Evolutionary conservation across 2,329 filamentous ascomycete genomes (phyloP).

Genomic region (Elsinoe ampelina): DNA sequence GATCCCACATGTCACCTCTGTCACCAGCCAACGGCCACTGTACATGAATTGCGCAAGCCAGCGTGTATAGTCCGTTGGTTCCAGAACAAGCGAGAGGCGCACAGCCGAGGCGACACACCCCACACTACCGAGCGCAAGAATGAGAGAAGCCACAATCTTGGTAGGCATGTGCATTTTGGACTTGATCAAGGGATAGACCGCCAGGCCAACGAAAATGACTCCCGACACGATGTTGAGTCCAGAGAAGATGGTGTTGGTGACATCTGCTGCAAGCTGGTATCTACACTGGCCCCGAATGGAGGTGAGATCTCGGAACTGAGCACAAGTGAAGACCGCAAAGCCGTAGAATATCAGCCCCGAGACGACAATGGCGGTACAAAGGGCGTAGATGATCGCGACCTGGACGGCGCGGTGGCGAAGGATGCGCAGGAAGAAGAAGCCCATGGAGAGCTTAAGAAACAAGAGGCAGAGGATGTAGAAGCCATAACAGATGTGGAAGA

Average conservation of each 20-base stretch:
- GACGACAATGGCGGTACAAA: not conserved
- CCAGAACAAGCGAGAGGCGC: not conserved
- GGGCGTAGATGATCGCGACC: not conserved
- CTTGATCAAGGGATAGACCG: not conserved
- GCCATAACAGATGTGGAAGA: constrained; percentile 40
- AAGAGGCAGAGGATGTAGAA: constrained; percentile 74
- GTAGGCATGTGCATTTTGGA: not conserved
- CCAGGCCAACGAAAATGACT: not conserved
- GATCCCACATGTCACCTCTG: not conserved
- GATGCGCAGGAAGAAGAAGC: constrained; percentile 57
- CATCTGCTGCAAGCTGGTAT: not conserved
- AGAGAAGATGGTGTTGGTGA: not conserved
- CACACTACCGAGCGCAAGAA: not conserved
- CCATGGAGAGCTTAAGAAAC: constrained; percentile 77
- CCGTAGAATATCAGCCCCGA: not conserved
- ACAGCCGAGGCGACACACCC: not conserved
- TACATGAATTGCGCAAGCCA: not conserved
- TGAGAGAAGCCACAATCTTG: not conserved
- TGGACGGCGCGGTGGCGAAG: not conserved
- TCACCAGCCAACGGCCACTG: not conserved
- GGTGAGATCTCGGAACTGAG: not conserved
- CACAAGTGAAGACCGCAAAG: constrained; percentile 1
- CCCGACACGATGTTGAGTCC: not conserved
- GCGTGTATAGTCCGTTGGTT: not conserved
- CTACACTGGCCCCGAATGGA: not conserved